phyloP scores from a whole-genome alignment of 73 alveolate genomes.

The Symbiodinium pilosum region DNA sequence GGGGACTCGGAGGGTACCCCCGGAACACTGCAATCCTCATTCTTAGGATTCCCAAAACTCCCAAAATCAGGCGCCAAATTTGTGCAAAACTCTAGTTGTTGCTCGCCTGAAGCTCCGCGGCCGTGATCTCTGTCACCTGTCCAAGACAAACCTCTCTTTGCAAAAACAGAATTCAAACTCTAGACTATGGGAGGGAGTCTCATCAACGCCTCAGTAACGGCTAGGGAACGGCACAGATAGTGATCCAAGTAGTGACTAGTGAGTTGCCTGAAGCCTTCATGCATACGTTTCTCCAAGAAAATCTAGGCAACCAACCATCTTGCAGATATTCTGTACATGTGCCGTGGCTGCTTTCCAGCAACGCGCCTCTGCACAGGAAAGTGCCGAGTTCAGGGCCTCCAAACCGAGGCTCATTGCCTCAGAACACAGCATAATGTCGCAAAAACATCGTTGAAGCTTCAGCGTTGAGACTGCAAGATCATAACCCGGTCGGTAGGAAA shows the following conservation, averaged over 20 bases:
- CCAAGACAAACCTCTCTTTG: neutral
- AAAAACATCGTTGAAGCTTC: neutral
- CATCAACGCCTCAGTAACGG: too few species aligned
- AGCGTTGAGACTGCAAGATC: neutral
- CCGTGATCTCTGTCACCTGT: conserved; percentile 93
- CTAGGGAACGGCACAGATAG: too few species aligned
- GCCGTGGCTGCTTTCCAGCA: too few species aligned
- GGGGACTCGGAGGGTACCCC: too few species aligned
- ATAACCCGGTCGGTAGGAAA: neutral
- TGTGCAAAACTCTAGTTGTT: too few species aligned
- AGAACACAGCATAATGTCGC: too few species aligned
- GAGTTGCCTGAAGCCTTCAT: too few species aligned
- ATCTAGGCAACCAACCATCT: neutral
- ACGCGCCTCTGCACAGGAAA: conserved; percentile 86
- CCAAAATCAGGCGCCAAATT: too few species aligned
- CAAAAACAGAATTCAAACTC: neutral
- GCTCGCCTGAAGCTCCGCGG: conserved; percentile 90
- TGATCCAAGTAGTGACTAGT: too few species aligned
- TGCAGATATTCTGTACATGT: neutral
- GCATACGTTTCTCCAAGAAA: neutral
- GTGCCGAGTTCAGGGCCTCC: conserved; percentile 86
- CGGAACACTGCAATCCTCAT: too few species aligned
- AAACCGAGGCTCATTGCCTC: conserved; percentile 87
- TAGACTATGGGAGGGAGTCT: too few species aligned
- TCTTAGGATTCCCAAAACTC: too few species aligned